Percentiles rank a stretch among this genome's conserved stretches.
Evolutionary conservation across 129 eudicot genomes (phyloP).

Genomic region (Lactuca sativa): DNA sequence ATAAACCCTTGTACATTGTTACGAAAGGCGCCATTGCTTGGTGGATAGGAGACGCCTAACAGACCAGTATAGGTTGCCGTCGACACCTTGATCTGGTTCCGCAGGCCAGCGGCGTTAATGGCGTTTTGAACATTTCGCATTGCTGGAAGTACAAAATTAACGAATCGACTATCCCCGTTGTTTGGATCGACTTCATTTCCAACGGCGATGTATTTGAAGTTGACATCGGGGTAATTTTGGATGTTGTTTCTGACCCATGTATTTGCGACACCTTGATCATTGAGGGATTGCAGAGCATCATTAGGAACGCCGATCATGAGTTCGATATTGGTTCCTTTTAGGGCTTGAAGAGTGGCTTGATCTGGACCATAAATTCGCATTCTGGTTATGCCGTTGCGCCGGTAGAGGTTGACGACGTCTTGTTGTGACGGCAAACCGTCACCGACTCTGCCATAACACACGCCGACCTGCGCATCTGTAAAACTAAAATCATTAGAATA

Average conservation of each 20-base stretch:
- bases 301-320: slow-evolving; percentile 52
- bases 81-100: slow-evolving; percentile 42
- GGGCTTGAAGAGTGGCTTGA: slow-evolving; percentile 38
- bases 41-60: slow-evolving; percentile 31
- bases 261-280: slow-evolving; percentile 29
- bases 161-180: slow-evolving; percentile 2
- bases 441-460: slow-evolving; percentile 50
- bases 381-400: slow-evolving; percentile 27
- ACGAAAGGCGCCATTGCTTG: slow-evolving; percentile 27
- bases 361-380: slow-evolving; percentile 60
- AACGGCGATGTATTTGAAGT: slow-evolving; percentile 49
- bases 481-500: background rate
- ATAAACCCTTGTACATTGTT: slow-evolving; percentile 11
- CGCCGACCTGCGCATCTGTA: slow-evolving; percentile 49
- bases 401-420: slow-evolving; percentile 46
- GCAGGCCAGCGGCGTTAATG: slow-evolving; percentile 29
- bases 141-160: slow-evolving; percentile 31
- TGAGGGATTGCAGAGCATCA: slow-evolving; percentile 23
- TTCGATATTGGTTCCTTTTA: slow-evolving; percentile 45
- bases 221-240: slow-evolving; percentile 35
- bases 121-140: slow-evolving; percentile 40
- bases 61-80: slow-evolving; percentile 35
- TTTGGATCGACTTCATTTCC: slow-evolving; percentile 55
- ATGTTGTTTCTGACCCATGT: slow-evolving; percentile 58
- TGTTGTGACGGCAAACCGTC: slow-evolving; percentile 31